phyloP scores from a whole-genome alignment of 83 land plant species.

The Picea abies region DNA sequence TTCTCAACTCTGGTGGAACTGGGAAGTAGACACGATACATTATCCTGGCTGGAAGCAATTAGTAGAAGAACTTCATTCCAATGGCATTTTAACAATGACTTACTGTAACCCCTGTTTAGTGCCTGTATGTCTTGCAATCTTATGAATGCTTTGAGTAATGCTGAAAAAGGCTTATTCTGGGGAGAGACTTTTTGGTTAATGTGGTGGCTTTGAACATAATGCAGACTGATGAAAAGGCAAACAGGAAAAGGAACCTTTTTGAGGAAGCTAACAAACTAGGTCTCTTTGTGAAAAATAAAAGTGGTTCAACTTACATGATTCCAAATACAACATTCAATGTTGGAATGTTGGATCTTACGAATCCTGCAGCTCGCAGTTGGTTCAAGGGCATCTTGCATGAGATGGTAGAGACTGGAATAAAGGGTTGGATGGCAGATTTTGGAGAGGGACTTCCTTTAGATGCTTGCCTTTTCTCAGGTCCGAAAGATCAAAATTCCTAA shows the following conservation, averaged over 20 bases:
- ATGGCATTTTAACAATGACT: slow-evolving; percentile 70
- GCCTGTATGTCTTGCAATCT: slow-evolving; percentile 39
- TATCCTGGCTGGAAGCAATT: slow-evolving; percentile 77
- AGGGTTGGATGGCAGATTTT: slow-evolving; percentile 98
- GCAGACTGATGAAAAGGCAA: slow-evolving; percentile 67
- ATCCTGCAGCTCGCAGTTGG: slow-evolving; percentile 72
- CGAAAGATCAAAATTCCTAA: neutral
- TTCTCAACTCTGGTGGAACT: slow-evolving; percentile 41
- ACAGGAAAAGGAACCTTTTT: slow-evolving; percentile 55
- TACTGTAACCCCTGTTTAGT: slow-evolving; percentile 91
- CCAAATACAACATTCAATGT: slow-evolving; percentile 90
- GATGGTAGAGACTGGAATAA: slow-evolving; percentile 64
- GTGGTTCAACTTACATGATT: slow-evolving; percentile 78
- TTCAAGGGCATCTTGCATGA: slow-evolving; percentile 69
- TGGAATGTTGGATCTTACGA: slow-evolving; percentile 86
- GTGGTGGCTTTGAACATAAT: neutral
- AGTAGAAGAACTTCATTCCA: slow-evolving; percentile 51
- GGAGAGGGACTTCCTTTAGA: slow-evolving; percentile 95
- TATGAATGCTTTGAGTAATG: neutral
- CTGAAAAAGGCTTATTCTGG: slow-evolving; percentile 13
- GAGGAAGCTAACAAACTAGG: slow-evolving; percentile 63
- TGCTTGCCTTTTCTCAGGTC: slow-evolving; percentile 74
- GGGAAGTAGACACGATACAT: slow-evolving; percentile 67
- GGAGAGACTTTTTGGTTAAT: neutral
- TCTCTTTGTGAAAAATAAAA: slow-evolving; percentile 59